These are phyloP conservation scores for Yarrowia alimentaria DNA, from an alignment of 805 yeast genomes.

Conservation along the genomic window DNA sequence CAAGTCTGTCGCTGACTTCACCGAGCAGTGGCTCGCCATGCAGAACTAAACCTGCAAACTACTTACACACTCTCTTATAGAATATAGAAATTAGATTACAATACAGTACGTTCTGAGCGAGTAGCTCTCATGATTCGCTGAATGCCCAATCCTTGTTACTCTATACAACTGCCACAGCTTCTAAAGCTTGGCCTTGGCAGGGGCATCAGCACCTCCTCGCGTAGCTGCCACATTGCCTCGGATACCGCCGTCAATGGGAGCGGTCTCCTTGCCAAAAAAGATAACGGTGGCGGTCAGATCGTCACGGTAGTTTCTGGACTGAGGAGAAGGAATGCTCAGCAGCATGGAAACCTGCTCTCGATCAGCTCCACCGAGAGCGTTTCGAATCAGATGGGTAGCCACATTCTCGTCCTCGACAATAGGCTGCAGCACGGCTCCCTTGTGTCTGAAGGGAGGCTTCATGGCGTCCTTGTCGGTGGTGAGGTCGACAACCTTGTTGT, in stretches of 20 bases:
- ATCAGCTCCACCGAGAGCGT: constrained; percentile 88
- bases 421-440: constrained; percentile 32
- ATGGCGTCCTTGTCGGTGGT: constrained; percentile 50
- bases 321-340: constrained; percentile 86
- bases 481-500: constrained; percentile 38
- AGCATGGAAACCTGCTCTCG: constrained; percentile 85
- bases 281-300: constrained; percentile 95
- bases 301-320: constrained; percentile 88
- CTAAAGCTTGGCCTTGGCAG: constrained; percentile 14
- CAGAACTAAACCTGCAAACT: too few species aligned
- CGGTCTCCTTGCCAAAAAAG: constrained; percentile 63
- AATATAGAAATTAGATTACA: neutral
- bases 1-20: constrained; percentile 6
- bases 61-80: too few species aligned
- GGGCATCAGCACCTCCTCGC: constrained; percentile 2
- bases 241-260: constrained; percentile 8
- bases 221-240: constrained; percentile 20
- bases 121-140: too few species aligned
- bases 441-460: constrained; percentile 67
- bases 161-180: too few species aligned
- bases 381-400: constrained; percentile 88
- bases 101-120: too few species aligned
- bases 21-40: constrained; percentile 10
- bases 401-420: constrained; percentile 77
- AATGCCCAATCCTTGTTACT: too few species aligned